phyloP scores from a whole-genome alignment of 257 asterid species.

The Gentiana macrophylla region DNA sequence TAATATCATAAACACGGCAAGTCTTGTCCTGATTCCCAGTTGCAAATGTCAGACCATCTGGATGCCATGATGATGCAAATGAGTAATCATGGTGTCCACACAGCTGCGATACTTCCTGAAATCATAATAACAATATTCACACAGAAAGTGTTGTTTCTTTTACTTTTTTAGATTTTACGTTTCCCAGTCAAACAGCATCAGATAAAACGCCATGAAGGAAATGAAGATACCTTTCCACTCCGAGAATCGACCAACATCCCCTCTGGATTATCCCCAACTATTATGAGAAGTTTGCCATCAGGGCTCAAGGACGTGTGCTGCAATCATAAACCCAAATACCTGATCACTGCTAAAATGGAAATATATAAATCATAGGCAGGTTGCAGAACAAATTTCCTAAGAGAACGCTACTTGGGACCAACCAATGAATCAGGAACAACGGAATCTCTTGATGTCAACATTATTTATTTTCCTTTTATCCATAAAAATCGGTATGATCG shows the following conservation, averaged over 20 bases:
- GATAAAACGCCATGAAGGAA: background rate
- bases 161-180: no score
- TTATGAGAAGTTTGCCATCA: slow-evolving; percentile 56
- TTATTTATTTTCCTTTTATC: no score
- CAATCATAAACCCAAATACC: slow-evolving; percentile 12
- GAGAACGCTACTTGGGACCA: no score
- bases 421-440: no score
- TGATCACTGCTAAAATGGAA: background rate
- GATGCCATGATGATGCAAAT: slow-evolving; percentile 97
- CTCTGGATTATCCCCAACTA: slow-evolving; percentile 84
- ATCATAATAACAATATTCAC: slow-evolving; percentile 1
- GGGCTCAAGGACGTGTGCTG: slow-evolving; percentile 93
- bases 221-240: slow-evolving; percentile 51
- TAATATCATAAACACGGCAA: slow-evolving; percentile 76
- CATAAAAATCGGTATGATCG: no score
- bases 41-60: slow-evolving; percentile 69
- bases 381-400: no score
- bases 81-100: slow-evolving; percentile 74
- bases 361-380: background rate
- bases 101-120: slow-evolving; percentile 48
- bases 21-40: slow-evolving; percentile 97
- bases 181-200: no score
- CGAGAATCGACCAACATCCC: slow-evolving; percentile 69
- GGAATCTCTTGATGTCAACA: no score
- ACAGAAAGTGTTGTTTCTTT: background rate